Base-by-base conservation (phyloP, 257 asterid genomes). In the Solanum neorickii region DNA sequence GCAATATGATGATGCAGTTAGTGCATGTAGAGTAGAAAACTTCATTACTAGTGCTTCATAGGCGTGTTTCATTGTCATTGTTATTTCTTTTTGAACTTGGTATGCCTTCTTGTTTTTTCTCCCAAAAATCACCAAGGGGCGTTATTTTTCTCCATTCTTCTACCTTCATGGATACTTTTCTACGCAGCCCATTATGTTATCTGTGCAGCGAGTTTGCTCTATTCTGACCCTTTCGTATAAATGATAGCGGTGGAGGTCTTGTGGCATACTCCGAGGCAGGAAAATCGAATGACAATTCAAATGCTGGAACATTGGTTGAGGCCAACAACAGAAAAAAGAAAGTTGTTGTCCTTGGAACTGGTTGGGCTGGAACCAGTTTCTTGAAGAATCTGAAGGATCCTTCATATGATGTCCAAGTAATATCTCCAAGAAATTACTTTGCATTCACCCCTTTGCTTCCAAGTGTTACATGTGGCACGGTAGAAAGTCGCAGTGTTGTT, bases 301-400 rank as follows among this genome's bases (percentile, higher is more conserved):
- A 86, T 72, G 27, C 77, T 86, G 89, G 86, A 62, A 89, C 87
- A 88, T 37, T 92, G 72, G 66, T 89, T 14, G 98, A 83, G 87
- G 86, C 90, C 77, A 91, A 86, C 49, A 87, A 69, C 74, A 94
- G 88, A 91, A 95, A 93, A 88, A 97, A 97, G 91, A 93, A 91
- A 89, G 95, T 97, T 86, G 98, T 97, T 83, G 98, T 97, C 70
- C 98, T 97, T 78, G 99, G 99, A 92, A 94, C 99, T 91, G 99
- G 98, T 86, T 97, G 99, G 99, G 99, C 98, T 56, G 98, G 98
- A 89, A 93, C 95, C 35, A 95, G 98, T 90, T 97, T 95, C 89
- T 89, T 97, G 94, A 95, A 92, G 91, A 93, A 88, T 90, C 91
- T 95, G 83, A 97, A 94, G 87, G 92, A 92, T 86, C 85, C 99